Evolutionary conservation across 257 asterid species (phyloP), one percentile per base, ranked within the genome.

Genomic region (Ballota nigra): DNA sequence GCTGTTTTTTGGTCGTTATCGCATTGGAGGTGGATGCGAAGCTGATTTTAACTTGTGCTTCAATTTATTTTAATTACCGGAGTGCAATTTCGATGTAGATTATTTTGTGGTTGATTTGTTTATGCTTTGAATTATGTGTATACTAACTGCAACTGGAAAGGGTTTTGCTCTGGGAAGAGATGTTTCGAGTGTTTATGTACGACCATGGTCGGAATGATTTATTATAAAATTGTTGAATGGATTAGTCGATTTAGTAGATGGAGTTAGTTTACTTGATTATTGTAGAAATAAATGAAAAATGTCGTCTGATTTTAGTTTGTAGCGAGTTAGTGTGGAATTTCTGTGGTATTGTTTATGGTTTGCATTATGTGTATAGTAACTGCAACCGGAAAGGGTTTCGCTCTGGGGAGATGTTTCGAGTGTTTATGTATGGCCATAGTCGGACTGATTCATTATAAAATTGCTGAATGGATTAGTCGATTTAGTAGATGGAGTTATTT

Each of bases 41-140:
- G 56, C 57, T 72, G 34, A 19, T 59, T 36, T 56, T 33, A 8
- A 6, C 31, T 41, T 8, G 10, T 67, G 63, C 26, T 2, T 68
- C 1, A 36, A 36, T 56, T 51, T 78, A 58, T 63, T 66, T 69
- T 45, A 75, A 57, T 63, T 62, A n/a, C 59, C 56, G 56, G 45
- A 52, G 63, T 47, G 66, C 51, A 64, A 55, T 51, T 64, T 29
- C 31, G 63, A 9, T 72, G 22, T 51, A 6, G 78, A 70, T 77
- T 71, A 26, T 66, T 41, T 23, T 8, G 31, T 41, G 31, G 62
- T 49, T 64, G 71, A 52, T 12, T 41, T 41, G n/a, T 19, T 36
- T 18, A 3, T 15, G 2, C 16, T 66, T 4, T 9, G 63, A 24
- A 38, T 74, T 56, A 36, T 9, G 12, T 66, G 38, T 63, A 9